Evolutionary conservation across 2,329 filamentous ascomycete genomes (phyloP).

Genomic region (Ascomycota sp.): DNA sequence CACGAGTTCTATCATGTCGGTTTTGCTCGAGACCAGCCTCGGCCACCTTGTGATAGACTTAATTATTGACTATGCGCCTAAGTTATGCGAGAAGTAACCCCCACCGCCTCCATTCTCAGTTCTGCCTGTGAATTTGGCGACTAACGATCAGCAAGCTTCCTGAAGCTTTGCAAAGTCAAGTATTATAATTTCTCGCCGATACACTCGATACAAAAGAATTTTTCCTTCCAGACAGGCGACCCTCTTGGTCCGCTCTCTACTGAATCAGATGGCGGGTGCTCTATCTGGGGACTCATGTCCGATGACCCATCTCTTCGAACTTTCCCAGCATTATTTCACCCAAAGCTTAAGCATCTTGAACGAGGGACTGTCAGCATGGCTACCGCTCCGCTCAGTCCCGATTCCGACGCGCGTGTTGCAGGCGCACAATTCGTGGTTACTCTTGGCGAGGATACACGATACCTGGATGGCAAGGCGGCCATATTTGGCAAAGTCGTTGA

Average conservation of each 20-base stretch:
- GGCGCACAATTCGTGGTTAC: constrained; percentile 91
- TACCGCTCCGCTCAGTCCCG: constrained; percentile 54
- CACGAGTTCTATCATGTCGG: too few relatives aligned
- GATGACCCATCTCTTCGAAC: constrained; percentile 47
- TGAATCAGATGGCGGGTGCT: constrained; percentile 79
- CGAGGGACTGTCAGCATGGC: constrained; percentile 94
- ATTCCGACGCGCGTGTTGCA: constrained; percentile 65
- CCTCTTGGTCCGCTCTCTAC: constrained; percentile 70
- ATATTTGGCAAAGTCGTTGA: constrained; percentile 93
- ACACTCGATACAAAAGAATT: constrained; percentile 81
- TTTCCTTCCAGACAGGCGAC: constrained; percentile 91
- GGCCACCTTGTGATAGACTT: constrained; percentile 94
- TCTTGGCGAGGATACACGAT: constrained; percentile 73
- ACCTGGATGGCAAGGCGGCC: constrained; percentile 79
- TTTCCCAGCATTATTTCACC: constrained; percentile 68
- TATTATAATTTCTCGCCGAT: constrained; percentile 97
- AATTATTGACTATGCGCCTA: constrained; percentile 71
- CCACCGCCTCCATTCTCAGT: not conserved
- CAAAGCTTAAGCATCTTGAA: constrained; percentile 73
- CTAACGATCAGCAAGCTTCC: constrained; percentile 47
- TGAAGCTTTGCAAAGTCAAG: constrained; percentile 97
- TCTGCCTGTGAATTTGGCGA: constrained; percentile 26
- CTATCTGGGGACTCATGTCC: constrained; percentile 73
- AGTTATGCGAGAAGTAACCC: constrained; percentile 87
- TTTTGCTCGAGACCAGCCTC: constrained; percentile 76